Evolutionary conservation across 768 basidiomycete species (phyloP), one percentile per base, ranked within the genome.

Genomic region (Astraeus odoratus): DNA sequence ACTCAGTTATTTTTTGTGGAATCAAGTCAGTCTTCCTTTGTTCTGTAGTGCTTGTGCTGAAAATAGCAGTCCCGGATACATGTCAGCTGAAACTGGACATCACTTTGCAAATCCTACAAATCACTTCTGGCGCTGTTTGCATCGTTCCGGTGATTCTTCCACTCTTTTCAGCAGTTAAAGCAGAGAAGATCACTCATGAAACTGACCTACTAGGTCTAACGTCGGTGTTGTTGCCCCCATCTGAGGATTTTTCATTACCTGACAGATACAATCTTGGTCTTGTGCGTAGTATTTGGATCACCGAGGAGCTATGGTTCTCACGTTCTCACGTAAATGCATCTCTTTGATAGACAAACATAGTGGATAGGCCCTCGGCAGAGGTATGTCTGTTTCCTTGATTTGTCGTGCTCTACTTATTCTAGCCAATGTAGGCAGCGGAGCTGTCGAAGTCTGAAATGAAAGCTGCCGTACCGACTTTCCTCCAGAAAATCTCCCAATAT

Each of bases 51-150:
- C 18, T 25, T 27, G 24, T 49, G 27, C 48, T 22, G 15, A 16
- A 12, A 38, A n/a, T 2, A 26, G 1, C 36, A 88, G 83, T 55
- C 84, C 84, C 2, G 88, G 86, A 1, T 62, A 73, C 50, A 73
- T 67, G 57, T 89, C 87, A 0, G 81, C 84, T 0, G 70, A 71
- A 46, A 68, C 71, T 3, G 89, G 89, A 0, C 84, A 87, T 59
- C 88, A 92, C 58, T 93, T 80, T 53, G 84, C 80, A 1, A 78
- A 84, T 55, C 81, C 80, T 0, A 81, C 80, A 2, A 92, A 93
- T 55, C 86, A 89, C 51, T 91, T 91, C 61, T 91, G 85, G 84
- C 67, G 64, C 35, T 85, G 84, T 48, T 68, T 93, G 1, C 69
- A 84, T 52, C 68, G 69, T 34, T 80, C 85, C 36, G 82, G 87